These are phyloP conservation scores for Rhododendron kiyosumense DNA, from an alignment of 148 eudicot species.

Conservation along the genomic window DNA sequence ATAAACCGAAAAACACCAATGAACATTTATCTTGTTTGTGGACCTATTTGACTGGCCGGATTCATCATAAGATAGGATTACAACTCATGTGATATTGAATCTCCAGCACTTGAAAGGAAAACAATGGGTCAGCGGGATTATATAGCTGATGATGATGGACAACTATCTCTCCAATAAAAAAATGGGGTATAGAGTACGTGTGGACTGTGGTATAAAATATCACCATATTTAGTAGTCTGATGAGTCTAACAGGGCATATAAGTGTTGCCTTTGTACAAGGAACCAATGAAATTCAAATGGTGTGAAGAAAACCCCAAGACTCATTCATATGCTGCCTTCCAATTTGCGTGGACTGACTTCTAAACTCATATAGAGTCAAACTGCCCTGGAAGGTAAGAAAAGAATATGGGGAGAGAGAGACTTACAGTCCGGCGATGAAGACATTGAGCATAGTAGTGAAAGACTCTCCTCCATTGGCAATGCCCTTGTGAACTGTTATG, in stretches of 20 bases:
- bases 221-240: neutral
- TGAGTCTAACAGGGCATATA: neutral
- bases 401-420: neutral
- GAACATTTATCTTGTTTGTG: no score
- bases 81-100: no score
- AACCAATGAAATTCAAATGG: neutral
- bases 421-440: constrained; percentile 94
- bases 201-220: neutral
- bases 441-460: constrained; percentile 98
- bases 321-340: neutral
- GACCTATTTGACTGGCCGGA: no score
- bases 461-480: constrained; percentile 90
- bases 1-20: no score
- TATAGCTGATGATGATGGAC: no score
- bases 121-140: no score
- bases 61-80: no score
- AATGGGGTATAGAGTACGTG: no score
- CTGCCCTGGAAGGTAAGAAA: neutral
- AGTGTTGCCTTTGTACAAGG: neutral
- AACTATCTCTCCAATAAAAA: no score
- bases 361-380: no score
- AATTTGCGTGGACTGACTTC: neutral
- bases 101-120: no score
- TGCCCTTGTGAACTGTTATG: constrained; percentile 63
- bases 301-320: neutral